Evolutionary conservation across 2,329 filamentous ascomycete genomes (phyloP).

Genomic region (Xylariaceae sp.): DNA sequence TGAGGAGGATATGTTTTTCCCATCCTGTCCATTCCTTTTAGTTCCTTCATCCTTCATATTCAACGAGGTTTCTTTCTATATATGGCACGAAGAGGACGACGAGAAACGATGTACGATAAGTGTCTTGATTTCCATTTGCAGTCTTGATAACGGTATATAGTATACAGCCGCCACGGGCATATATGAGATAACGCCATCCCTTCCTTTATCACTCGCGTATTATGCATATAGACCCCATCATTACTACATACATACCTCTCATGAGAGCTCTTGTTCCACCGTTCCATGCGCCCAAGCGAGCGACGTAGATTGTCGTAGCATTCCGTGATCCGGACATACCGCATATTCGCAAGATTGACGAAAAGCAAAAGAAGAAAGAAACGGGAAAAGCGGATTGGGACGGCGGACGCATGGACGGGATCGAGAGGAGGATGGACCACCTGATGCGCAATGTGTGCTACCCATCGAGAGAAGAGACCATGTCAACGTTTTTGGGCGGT

Average conservation of each 20-base stretch:
- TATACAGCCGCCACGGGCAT: conserved; percentile 1
- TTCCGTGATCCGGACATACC: background rate
- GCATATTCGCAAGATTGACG: background rate
- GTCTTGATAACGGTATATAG: conserved; percentile 2
- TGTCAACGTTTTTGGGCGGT: background rate
- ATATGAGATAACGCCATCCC: background rate
- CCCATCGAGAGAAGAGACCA: background rate
- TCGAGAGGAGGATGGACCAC: background rate
- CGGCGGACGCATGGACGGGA: background rate
- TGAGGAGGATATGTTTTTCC: conserved; percentile 4
- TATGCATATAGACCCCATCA: background rate
- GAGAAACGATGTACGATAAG: conserved; percentile 21
- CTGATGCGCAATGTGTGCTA: background rate
- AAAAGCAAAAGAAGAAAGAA: background rate
- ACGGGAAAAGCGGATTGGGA: background rate
- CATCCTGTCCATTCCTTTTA: conserved; percentile 1
- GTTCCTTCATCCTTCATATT: conserved; percentile 5
- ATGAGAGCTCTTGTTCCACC: background rate
- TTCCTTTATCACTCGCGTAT: background rate
- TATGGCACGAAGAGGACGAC: conserved; percentile 12
- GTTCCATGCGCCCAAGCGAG: background rate
- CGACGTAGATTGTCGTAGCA: too few relatives aligned
- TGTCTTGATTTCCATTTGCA: background rate
- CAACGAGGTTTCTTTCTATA: conserved; percentile 1
- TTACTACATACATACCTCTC: background rate